A percentile compares a stretch with the other conserved stretches of the same genome.
Evolutionary conservation across 768 basidiomycete genomes (phyloP).

Genomic region (Hypsizygus marmoreus): DNA sequence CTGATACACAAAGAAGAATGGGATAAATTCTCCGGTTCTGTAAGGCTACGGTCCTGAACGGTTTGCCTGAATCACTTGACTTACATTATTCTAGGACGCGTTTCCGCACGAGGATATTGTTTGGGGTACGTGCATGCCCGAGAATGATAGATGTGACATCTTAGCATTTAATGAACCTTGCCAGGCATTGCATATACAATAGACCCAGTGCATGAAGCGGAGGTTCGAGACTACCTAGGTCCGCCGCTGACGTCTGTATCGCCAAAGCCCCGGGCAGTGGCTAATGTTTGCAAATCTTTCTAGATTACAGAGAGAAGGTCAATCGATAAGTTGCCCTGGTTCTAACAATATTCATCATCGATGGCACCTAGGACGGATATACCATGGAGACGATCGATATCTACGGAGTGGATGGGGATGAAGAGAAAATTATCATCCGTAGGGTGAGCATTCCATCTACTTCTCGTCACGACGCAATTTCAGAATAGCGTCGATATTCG

Average conservation of each 20-base stretch:
- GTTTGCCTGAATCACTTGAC: neutral
- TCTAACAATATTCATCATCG: too few species aligned
- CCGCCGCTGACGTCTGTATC: too few species aligned
- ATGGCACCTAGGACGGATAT: constrained; percentile 98
- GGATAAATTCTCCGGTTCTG: constrained; percentile 71
- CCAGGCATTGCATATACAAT: constrained; percentile 86
- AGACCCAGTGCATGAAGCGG: constrained; percentile 69
- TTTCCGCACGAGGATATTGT: constrained; percentile 77
- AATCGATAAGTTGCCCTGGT: too few species aligned
- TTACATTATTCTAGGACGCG: constrained; percentile 46
- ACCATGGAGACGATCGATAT: constrained; percentile 80
- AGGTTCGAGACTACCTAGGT: constrained; percentile 88
- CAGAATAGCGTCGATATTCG: too few species aligned
- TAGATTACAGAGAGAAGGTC: neutral
- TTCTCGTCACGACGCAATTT: too few species aligned
- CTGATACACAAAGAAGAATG: constrained; percentile 88
- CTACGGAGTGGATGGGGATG: constrained; percentile 55
- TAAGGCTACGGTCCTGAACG: constrained; percentile 29
- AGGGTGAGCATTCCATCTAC: too few species aligned
- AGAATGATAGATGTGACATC: neutral
- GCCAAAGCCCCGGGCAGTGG: too few species aligned
- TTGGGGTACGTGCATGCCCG: constrained; percentile 65
- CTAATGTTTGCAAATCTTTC: too few species aligned
- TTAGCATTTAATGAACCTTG: neutral
- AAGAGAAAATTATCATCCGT: constrained; percentile 56